Percentiles rank a stretch among this genome's conserved stretches.
These are phyloP conservation scores for Choricystis sp. DNA, from an alignment of 139 green algal species.

Conservation along the genomic window DNA sequence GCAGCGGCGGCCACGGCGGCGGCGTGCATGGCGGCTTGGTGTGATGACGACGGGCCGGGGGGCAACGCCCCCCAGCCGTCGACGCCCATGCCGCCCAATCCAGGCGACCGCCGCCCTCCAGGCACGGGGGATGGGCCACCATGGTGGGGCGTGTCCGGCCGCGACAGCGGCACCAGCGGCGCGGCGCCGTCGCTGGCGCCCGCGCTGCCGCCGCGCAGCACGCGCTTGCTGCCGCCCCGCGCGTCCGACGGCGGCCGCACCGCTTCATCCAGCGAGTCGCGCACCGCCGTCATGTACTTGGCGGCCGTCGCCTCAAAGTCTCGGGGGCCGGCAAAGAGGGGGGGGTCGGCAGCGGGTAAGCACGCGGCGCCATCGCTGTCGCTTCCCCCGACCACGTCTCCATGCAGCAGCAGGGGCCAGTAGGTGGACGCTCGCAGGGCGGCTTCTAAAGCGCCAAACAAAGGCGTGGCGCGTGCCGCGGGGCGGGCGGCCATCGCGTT, in stretches of 20 bases:
- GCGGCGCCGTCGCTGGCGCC: too few relatives aligned
- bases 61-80: neutral
- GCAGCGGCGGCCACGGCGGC: too few relatives aligned
- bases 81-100: too few relatives aligned
- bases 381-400: too few relatives aligned
- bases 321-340: neutral
- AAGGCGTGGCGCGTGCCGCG: slow-evolving; percentile 11
- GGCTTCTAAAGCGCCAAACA: slow-evolving; percentile 14
- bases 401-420: slow-evolving; percentile 8
- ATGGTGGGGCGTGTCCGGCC: neutral
- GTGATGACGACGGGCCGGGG: too few relatives aligned
- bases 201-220: too few relatives aligned
- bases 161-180: too few relatives aligned
- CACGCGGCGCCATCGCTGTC: too few relatives aligned
- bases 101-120: too few relatives aligned
- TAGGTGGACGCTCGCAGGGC: slow-evolving; percentile 13
- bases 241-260: too few relatives aligned
- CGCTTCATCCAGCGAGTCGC: neutral
- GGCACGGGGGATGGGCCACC: neutral
- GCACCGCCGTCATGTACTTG: neutral
- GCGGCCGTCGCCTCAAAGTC: neutral
- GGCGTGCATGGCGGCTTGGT: too few relatives aligned
- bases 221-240: too few relatives aligned
- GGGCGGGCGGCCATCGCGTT: slow-evolving; percentile 28
- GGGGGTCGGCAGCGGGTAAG: neutral